Conservation (phyloP, 352 stramenopile species). For the Phytophthora sp. region DNA sequence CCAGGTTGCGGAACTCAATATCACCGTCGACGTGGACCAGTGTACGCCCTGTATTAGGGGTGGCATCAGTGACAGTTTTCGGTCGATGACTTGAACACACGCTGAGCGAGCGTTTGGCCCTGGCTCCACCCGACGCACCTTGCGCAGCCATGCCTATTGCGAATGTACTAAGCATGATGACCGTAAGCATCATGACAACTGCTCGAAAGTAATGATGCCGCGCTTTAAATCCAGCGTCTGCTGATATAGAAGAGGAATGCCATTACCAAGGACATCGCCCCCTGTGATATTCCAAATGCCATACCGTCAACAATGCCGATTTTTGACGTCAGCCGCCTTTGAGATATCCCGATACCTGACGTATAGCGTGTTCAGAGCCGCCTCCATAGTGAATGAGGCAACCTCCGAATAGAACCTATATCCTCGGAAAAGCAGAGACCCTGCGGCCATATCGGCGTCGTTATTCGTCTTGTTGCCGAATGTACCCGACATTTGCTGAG, state of each 20-base stretch:
- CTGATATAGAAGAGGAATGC: constrained; percentile 82
- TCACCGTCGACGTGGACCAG: constrained; percentile 37
- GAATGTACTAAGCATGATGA: constrained; percentile 65
- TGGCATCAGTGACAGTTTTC: constrained; percentile 43
- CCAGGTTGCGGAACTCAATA: constrained; percentile 43
- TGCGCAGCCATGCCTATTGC: constrained; percentile 46
- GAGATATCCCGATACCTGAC: constrained; percentile 41
- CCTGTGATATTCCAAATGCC: constrained; percentile 72
- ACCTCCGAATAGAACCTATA: constrained; percentile 60
- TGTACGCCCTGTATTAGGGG: constrained; percentile 25
- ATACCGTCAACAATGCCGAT: constrained; percentile 61
- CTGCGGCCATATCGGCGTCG: constrained; percentile 53
- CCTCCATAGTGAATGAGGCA: constrained; percentile 65
- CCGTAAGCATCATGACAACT: constrained; percentile 78
- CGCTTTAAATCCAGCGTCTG: constrained; percentile 57
- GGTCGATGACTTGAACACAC: constrained; percentile 48
- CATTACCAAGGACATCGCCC: constrained; percentile 68
- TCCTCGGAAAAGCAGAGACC: constrained; percentile 49
- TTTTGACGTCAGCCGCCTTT: constrained; percentile 43
- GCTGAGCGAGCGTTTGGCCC: constrained; percentile 39
- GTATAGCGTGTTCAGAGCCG: constrained; percentile 41
- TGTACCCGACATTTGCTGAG: constrained; percentile 39
- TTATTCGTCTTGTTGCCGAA: constrained; percentile 56
- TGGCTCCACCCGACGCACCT: constrained; percentile 39
- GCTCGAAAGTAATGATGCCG: constrained; percentile 65